Conservation (phyloP, 164 flowering plant genomes). For the Dillenia turbinata region DNA sequence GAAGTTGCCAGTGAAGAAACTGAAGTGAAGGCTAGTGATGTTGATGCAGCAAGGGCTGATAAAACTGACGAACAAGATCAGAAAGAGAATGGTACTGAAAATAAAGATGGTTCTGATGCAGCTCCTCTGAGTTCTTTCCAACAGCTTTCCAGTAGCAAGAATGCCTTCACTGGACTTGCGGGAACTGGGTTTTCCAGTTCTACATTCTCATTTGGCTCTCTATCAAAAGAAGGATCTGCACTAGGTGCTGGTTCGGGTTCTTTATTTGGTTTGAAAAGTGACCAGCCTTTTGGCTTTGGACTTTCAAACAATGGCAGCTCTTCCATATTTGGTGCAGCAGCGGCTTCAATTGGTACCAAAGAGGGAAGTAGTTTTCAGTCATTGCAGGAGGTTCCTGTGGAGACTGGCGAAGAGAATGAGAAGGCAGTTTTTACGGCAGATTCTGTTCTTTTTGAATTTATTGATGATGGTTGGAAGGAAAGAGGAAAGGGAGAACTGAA, state of each 20-base stretch:
- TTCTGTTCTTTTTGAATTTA: slow-evolving; percentile 72
- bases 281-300: slow-evolving; percentile 40
- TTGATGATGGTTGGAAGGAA: slow-evolving; percentile 88
- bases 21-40: slow-evolving; percentile 16
- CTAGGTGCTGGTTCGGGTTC: slow-evolving; percentile 34
- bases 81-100: slow-evolving; percentile 22
- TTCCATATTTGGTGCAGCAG: slow-evolving; percentile 49
- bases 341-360: slow-evolving; percentile 37
- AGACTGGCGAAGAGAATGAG: slow-evolving; percentile 97
- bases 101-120: slow-evolving; percentile 24
- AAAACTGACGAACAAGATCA: slow-evolving; percentile 15
- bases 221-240: slow-evolving; percentile 48
- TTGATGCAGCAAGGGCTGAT: slow-evolving; percentile 4
- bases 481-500: slow-evolving; percentile 95
- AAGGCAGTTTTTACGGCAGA: slow-evolving; percentile 67
- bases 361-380: slow-evolving; percentile 43
- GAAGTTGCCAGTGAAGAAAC: slow-evolving; percentile 5
- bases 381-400: slow-evolving; percentile 69
- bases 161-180: slow-evolving; percentile 86
- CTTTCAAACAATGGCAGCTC: slow-evolving; percentile 58
- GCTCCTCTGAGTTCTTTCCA: slow-evolving; percentile 64
- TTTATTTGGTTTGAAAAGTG: slow-evolving; percentile 39
- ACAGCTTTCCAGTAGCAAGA: slow-evolving; percentile 79
- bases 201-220: slow-evolving; percentile 70
- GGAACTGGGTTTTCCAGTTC: slow-evolving; percentile 85